These are phyloP conservation scores for Gossypium sturtianum DNA, from an alignment of 345 rosid species.

Conservation along the genomic window DNA sequence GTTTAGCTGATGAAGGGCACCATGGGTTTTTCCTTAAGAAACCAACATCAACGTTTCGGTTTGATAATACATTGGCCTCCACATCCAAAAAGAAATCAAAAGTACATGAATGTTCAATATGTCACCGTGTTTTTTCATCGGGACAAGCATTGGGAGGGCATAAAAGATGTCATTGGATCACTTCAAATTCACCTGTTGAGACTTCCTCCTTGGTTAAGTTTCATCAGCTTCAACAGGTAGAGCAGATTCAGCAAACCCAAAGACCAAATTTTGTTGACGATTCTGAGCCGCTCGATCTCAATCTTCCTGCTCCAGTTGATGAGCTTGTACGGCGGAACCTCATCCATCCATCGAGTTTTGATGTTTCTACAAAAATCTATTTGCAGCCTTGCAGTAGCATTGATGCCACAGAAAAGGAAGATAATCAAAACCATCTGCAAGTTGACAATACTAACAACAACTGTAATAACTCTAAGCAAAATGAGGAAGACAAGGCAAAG, in stretches of 20 bases:
- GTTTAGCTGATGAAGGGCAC: slow-evolving; percentile 33
- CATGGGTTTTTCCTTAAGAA: slow-evolving; percentile 43
- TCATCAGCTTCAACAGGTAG: slow-evolving; percentile 44
- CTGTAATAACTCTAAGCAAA: slow-evolving; percentile 17
- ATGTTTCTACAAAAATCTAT: slow-evolving; percentile 34
- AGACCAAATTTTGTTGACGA: slow-evolving; percentile 29
- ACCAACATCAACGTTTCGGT: slow-evolving; percentile 23
- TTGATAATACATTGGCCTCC: slow-evolving; percentile 32
- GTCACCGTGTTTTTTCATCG: slow-evolving; percentile 83
- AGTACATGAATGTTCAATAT: slow-evolving; percentile 88
- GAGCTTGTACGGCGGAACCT: background rate
- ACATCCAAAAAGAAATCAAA: slow-evolving; percentile 61
- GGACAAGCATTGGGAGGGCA: slow-evolving; percentile 98
- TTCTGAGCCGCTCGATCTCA: slow-evolving; percentile 54
- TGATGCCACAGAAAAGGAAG: slow-evolving; percentile 14
- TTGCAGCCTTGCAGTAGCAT: slow-evolving; percentile 40
- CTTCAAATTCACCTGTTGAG: slow-evolving; percentile 53
- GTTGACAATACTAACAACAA: slow-evolving; percentile 13
- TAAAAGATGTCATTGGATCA: slow-evolving; percentile 97
- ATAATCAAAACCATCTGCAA: slow-evolving; percentile 12
- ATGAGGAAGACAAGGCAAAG: slow-evolving; percentile 57
- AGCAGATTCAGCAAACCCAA: slow-evolving; percentile 43
- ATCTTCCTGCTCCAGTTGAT: slow-evolving; percentile 49
- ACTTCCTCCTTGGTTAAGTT: slow-evolving; percentile 46
- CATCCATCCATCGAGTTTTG: slow-evolving; percentile 16